These are phyloP conservation scores for Candida michaelii DNA, from an alignment of 805 yeast genomes.

Conservation along the genomic window DNA sequence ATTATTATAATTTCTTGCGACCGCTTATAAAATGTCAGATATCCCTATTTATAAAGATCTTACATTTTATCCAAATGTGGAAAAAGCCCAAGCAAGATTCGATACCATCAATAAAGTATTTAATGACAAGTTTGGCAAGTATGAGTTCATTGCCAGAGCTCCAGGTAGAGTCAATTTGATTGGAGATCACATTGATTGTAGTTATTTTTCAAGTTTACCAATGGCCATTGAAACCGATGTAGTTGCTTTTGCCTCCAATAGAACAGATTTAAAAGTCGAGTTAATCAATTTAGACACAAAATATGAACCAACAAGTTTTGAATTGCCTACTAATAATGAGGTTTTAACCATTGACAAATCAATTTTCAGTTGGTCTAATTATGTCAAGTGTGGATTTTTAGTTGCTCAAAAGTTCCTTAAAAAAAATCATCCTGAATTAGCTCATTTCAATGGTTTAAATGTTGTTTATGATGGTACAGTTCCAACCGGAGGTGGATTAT, in stretches of 20 bases:
- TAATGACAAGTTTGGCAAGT: conserved; percentile 24
- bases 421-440: conserved; percentile 29
- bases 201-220: conserved; percentile 65
- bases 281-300: conserved; percentile 33
- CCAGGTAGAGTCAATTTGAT: conserved; percentile 78
- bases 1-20: no score
- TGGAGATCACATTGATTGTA: conserved; percentile 76
- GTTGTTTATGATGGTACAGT: conserved; percentile 61
- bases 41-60: conserved; percentile 38
- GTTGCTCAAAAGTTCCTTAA: conserved; percentile 54
- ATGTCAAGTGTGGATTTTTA: conserved; percentile 62
- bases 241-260: conserved; percentile 48
- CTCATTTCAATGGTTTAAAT: conserved; percentile 46
- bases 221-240: conserved; percentile 71
- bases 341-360: conserved; percentile 48
- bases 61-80: conserved; percentile 34
- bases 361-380: conserved; percentile 62
- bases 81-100: conserved; percentile 27
- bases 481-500: conserved; percentile 71
- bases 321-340: conserved; percentile 41
- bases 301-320: conserved; percentile 37
- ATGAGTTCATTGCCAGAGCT: conserved; percentile 55
- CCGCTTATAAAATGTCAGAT: conserved; percentile 14
- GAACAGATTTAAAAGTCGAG: conserved; percentile 15
- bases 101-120: conserved; percentile 24